Evolutionary conservation across 169 alveolate species (phyloP), one percentile per base, ranked within the genome.

Genomic region (Cryptosporidium ryanae): DNA sequence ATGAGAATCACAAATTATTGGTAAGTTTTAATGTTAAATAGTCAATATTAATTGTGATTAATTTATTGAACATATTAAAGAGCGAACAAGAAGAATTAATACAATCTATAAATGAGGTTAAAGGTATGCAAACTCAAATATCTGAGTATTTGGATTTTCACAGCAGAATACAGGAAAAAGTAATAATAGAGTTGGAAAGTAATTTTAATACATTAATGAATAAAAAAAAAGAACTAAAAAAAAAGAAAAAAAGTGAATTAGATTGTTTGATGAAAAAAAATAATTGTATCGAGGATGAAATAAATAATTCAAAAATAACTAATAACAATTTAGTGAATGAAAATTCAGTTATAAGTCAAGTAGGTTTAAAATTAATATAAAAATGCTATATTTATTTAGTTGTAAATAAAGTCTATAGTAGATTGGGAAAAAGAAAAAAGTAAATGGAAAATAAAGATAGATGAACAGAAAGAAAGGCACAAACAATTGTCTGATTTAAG

Each of bases 401-500:
- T 6, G 1, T 25, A 15, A 15, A 15, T 2, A 25, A n/a, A 76
- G 87, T 38, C 17, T 31, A 32, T 21, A 2, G n/a, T 27, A 25
- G 25, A 31, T 57, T 76, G 70, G 87, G 49, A 59, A 4, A 63
- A 76, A 21, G 18, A 23, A 59, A 76, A 59, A 32, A 38, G 3
- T 31, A 13, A 59, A 1, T 76, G 76, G 76, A 43, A 38, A 21
- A 6, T 13, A 7, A 48, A 38, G n/a, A 12, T 59, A 32, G 64
- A 46, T 38, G 87, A 76, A 32, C 71, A 76, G 13, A 70, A 76
- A 46, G 52, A 32, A 44, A 76, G 57, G 31, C 23, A 13, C 25
- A 59, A 76, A 25, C 70, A 76, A 32, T 65, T 76, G 38, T 43
- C 71, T 21, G 71, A 76, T 61, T 46, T 76, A 43, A 18, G 48